Base-by-base conservation (phyloP, 495 filamentous ascomycete species). In the Talaromyces thailandensis region DNA sequence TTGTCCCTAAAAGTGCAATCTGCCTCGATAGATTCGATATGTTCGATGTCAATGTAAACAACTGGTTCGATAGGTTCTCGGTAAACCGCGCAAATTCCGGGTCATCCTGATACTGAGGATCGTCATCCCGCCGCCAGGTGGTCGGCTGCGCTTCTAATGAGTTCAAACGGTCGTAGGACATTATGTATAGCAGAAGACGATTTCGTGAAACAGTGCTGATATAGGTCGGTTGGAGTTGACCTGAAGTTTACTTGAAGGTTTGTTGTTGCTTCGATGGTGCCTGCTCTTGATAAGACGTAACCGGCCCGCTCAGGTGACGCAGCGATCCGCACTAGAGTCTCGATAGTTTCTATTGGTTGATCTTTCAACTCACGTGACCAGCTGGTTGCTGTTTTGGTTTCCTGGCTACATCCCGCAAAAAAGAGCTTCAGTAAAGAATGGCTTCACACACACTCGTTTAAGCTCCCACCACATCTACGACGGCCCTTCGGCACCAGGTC, bases 91-190 rank as follows among this genome's bases (percentile, higher is more conserved):
- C 81, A 82, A 98, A 99, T 66, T 94, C 92, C 51, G 95, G 95
- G 70, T 96, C 93, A 76, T 99, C 94, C 65, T 77, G 78, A 69
- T 87, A 89, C 55, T 84, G 74, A 64, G 88, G 79, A 73, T 95
- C 96, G 66, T 91, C 86, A 23, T 78, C 73, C 55, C 84, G 81
- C 58, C 87, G 85, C 64, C 79, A 76, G 56, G 82, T 83, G 12
- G 86, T 88, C 53, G 88, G 85, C 77, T 92, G 89, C 62, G 92
- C 83, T 79, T 98, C 93, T 62, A 96, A 80, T 59, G 85, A 86
- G 65, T 86, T 86, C 66, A 93, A 81, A 62, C 89, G 90, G 73
- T 96, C 88, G 76, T 95, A 98, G 45, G 93, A 96, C 93, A 98
- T 98, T 65, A n/a, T 8, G 43, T 18, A 48, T 48, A 48, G 43